These are phyloP conservation scores for Pleoardoris graminearum DNA, from an alignment of 2,329 filamentous ascomycete genomes.

Conservation along the genomic window DNA sequence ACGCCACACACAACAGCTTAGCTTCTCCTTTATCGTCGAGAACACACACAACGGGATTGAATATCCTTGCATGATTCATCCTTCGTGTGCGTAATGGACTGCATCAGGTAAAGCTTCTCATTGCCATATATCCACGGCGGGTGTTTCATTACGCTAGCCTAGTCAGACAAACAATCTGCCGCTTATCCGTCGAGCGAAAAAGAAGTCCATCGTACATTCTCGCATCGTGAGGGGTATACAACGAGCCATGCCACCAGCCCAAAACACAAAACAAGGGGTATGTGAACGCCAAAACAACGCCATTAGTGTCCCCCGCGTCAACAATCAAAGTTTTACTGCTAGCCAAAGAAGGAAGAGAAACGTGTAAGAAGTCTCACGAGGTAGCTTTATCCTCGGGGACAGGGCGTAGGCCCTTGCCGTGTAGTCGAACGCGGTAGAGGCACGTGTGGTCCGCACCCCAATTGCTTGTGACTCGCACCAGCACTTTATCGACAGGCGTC, in stretches of 20 bases:
- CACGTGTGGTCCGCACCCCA: conserved; percentile 53
- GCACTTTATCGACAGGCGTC: conserved; percentile 36
- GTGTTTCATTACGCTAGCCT: too few species aligned
- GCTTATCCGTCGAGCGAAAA: neutral
- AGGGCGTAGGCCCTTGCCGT: conserved; percentile 33
- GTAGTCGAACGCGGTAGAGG: conserved; percentile 51
- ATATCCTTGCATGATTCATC: too few species aligned
- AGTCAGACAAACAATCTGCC: neutral
- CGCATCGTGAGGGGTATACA: conserved; percentile 4
- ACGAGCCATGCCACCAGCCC: neutral
- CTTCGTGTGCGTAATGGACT: too few species aligned
- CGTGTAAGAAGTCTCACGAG: neutral
- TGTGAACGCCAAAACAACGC: neutral
- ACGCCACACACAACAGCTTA: too few species aligned
- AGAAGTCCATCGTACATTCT: neutral
- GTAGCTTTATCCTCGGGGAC: conserved; percentile 9
- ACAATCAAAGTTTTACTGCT: neutral
- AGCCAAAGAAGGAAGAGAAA: neutral
- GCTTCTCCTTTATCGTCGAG: too few species aligned
- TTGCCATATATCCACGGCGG: too few species aligned
- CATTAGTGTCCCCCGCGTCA: neutral
- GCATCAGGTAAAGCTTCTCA: neutral
- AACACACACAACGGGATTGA: too few species aligned
- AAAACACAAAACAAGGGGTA: conserved; percentile 1
- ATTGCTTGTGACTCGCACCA: conserved; percentile 49